A percentile compares a stretch with the other conserved stretches of the same genome.
phyloP scores from a whole-genome alignment of 768 basidiomycete genomes.

The Russula abietina region DNA sequence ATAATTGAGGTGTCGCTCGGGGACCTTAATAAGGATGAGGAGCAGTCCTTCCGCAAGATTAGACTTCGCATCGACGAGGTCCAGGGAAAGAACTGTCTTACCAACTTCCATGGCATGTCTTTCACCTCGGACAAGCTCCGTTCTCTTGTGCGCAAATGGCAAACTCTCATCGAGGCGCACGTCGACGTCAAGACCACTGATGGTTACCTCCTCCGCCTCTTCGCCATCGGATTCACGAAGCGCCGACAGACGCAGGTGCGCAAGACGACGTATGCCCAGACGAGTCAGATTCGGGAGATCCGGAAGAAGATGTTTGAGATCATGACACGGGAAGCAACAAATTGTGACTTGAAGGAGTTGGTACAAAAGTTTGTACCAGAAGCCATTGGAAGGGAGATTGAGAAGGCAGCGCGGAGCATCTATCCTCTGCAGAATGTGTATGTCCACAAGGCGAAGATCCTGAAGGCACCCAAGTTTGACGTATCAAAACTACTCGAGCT shows the following conservation, averaged over 20 bases:
- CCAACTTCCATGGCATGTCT: slow-evolving; percentile 99
- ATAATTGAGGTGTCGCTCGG: slow-evolving; percentile 94
- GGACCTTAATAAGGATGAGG: slow-evolving; percentile 99
- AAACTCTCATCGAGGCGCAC: slow-evolving; percentile 96
- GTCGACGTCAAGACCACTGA: slow-evolving; percentile 99
- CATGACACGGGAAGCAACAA: slow-evolving; percentile 91
- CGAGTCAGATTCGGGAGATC: slow-evolving; percentile 93
- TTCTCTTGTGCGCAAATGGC: slow-evolving; percentile 99
- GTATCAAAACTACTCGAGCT: slow-evolving; percentile 92
- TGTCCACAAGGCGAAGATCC: slow-evolving; percentile 98
- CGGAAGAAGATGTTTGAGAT: slow-evolving; percentile 99
- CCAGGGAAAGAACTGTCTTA: slow-evolving; percentile 98
- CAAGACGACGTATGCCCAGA: slow-evolving; percentile 98
- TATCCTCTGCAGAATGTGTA: slow-evolving; percentile 99
- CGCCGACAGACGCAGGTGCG: slow-evolving; percentile 92
- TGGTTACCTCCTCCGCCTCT: slow-evolving; percentile 97
- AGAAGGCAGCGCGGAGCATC: slow-evolving; percentile 94
- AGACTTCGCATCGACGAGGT: slow-evolving; percentile 95
- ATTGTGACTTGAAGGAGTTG: slow-evolving; percentile 94
- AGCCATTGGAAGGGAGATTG: slow-evolving; percentile 98
- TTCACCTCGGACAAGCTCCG: slow-evolving; percentile 99
- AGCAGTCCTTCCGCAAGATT: slow-evolving; percentile 99
- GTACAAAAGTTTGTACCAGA: slow-evolving; percentile 99
- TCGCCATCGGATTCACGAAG: slow-evolving; percentile 99
- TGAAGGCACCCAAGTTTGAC: slow-evolving; percentile 97